Conservation (phyloP, 1,284 basidiomycete species). For the Pseudozyma sp. region DNA sequence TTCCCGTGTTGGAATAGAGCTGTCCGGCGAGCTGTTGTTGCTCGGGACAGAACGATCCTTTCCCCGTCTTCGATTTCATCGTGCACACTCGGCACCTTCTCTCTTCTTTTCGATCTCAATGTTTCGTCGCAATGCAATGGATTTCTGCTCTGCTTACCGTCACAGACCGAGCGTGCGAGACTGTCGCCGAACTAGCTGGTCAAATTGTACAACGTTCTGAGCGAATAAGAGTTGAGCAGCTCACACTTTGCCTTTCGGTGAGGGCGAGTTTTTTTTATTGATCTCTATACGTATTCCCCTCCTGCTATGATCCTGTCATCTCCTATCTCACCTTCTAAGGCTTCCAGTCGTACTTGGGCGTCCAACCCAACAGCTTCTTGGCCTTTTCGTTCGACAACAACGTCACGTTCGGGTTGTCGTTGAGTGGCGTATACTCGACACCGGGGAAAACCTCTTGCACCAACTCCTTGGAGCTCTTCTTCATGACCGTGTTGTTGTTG, state of each 20-base stretch:
- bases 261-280: too few relatives aligned
- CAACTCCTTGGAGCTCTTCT: constrained; percentile 65
- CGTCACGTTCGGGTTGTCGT: constrained; percentile 51
- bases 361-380: constrained; percentile 68
- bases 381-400: constrained; percentile 69
- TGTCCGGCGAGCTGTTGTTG: too few relatives aligned
- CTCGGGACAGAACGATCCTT: too few relatives aligned
- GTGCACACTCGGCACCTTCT: background rate
- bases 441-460: constrained; percentile 68
- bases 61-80: too few relatives aligned
- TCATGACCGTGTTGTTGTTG: constrained; percentile 69
- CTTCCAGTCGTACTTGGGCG: constrained; percentile 65
- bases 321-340: background rate
- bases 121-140: constrained; percentile 9
- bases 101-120: background rate
- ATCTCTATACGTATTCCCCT: too few relatives aligned
- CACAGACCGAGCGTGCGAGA: too few relatives aligned
- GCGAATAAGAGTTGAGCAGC: background rate
- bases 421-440: constrained; percentile 57
- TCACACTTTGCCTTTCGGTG: too few relatives aligned
- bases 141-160: background rate
- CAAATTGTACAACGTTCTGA: too few relatives aligned
- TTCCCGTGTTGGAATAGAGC: too few relatives aligned
- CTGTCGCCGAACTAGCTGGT: too few relatives aligned
- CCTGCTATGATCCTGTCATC: too few relatives aligned